Base-by-base conservation (phyloP, 441 rosid species). In the Sinapis alba region DNA sequence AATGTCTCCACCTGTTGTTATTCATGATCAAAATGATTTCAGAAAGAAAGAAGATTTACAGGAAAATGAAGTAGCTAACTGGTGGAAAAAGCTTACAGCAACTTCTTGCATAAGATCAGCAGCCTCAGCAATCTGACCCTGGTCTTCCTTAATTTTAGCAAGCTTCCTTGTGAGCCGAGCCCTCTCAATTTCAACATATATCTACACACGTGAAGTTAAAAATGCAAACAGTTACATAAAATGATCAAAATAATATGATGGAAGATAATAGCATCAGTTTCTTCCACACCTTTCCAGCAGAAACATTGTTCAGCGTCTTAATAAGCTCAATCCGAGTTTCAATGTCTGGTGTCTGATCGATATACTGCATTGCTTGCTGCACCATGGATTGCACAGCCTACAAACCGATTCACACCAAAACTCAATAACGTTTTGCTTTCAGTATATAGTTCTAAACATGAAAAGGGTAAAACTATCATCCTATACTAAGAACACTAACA, bases 21-120 rank as follows among this genome's bases (percentile, higher is more conserved):
- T 30, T 15, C 76, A 79, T 51, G 71, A 50, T 26, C 82, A 75
- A 74, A 5, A 6, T 23, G 59, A 47, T 62, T 26, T 26, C 68
- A 30, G 53, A 11, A 15, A 6, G 15, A 34, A 62, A 54, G 21
- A 27, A 20, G 0, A 24, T 6, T 19, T 12, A 6, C 12, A 65
- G 50, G 67, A 65, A 11, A n/a, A 58, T 12, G 20, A 12, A 0
- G 12, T 54, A 64, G 19, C 16, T 16, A 50, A 41, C 28, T 24
- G 13, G 20, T 19, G 71, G 60, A 34, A 54, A 6, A 21, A 34
- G 76, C 93, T 78, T 68, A 95, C 99, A 43, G 97, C 98, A 81
- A 95, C 92, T 89, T 92, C 99, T 85, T 95, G 99, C 96, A 92
- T 92, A 65, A 91, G 81, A 81, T 92, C 96, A 28, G 99, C 99